Evolutionary conservation across 2,329 filamentous ascomycete genomes (phyloP).

Genomic region (Corinectria fuckeliana): DNA sequence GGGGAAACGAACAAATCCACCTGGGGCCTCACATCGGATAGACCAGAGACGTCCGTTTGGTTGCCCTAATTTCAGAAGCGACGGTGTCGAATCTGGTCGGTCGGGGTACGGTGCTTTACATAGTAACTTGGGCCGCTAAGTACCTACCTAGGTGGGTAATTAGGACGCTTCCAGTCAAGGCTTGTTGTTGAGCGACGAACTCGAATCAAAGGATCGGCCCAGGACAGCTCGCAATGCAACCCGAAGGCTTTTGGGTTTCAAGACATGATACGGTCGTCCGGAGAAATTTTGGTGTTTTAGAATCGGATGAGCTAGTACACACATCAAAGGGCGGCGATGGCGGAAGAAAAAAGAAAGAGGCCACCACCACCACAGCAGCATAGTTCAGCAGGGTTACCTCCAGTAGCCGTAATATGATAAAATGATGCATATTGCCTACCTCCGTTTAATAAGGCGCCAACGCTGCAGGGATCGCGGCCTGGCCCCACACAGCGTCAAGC

Average conservation of each 20-base stretch:
- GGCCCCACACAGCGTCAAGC: slow-evolving; percentile 33
- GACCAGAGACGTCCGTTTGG: slow-evolving; percentile 18
- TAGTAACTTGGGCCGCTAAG: not conserved
- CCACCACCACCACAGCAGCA: not conserved
- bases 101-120: slow-evolving; percentile 3
- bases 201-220: not conserved
- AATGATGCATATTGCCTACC: not conserved
- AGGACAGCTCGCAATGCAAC: not conserved
- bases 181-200: too few species aligned
- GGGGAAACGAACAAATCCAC: slow-evolving; percentile 16
- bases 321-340: too few species aligned
- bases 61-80: slow-evolving; percentile 27
- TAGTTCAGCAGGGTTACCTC: not conserved
- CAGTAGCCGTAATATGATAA: not conserved
- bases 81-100: slow-evolving; percentile 22
- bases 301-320: not conserved
- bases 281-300: not conserved
- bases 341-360: not conserved
- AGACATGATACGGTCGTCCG: not conserved
- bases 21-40: slow-evolving; percentile 11
- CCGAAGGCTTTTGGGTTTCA: not conserved
- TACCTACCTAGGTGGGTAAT: too few species aligned
- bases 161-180: not conserved
- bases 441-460: slow-evolving; percentile 10
- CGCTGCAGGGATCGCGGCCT: slow-evolving; percentile 27